Evolutionary conservation across 2,329 filamentous ascomycete genomes (phyloP).

Genomic region (Pseudocercospora ulei): DNA sequence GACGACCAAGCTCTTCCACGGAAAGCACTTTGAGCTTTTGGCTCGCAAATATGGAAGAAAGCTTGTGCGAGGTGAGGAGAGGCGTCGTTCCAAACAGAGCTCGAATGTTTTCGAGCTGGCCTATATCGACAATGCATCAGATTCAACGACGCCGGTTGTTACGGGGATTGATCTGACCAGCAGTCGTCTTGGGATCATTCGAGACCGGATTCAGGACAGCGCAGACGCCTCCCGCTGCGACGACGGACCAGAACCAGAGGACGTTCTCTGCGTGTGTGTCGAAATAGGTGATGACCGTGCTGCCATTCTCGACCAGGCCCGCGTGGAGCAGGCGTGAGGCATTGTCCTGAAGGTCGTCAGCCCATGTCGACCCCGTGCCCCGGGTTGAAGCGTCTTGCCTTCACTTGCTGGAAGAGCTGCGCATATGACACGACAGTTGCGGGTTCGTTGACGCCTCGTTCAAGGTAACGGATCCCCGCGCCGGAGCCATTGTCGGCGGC

Average conservation of each 20-base stretch:
- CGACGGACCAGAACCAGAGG: slow-evolving; percentile 38
- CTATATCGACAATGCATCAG: not conserved
- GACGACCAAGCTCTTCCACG: slow-evolving; percentile 12
- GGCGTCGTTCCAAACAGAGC: slow-evolving; percentile 13
- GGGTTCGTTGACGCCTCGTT: slow-evolving; percentile 13
- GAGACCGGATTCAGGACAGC: slow-evolving; percentile 21
- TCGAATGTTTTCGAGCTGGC: slow-evolving; percentile 20
- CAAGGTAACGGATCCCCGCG: slow-evolving; percentile 14
- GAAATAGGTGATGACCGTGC: slow-evolving; percentile 30
- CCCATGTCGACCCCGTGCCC: not conserved
- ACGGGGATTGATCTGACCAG: slow-evolving; percentile 4
- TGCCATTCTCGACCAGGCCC: slow-evolving; percentile 17
- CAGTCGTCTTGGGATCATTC: slow-evolving; percentile 23
- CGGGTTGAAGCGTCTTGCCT: slow-evolving; percentile 7
- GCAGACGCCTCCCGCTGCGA: slow-evolving; percentile 31
- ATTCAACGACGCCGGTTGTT: no score
- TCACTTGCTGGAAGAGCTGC: slow-evolving; percentile 16
- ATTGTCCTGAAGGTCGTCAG: slow-evolving; percentile 13
- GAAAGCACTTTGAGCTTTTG: slow-evolving; percentile 17
- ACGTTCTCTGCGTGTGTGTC: slow-evolving; percentile 35
- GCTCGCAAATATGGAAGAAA: slow-evolving; percentile 15
- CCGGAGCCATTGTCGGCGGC: slow-evolving; percentile 9
- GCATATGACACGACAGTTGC: slow-evolving; percentile 13
- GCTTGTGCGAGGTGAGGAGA: slow-evolving; percentile 15
- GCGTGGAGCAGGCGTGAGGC: slow-evolving; percentile 14